Evolutionary conservation across 2,329 filamentous ascomycete species (phyloP).

Genomic region (Fusarium metavorans): DNA sequence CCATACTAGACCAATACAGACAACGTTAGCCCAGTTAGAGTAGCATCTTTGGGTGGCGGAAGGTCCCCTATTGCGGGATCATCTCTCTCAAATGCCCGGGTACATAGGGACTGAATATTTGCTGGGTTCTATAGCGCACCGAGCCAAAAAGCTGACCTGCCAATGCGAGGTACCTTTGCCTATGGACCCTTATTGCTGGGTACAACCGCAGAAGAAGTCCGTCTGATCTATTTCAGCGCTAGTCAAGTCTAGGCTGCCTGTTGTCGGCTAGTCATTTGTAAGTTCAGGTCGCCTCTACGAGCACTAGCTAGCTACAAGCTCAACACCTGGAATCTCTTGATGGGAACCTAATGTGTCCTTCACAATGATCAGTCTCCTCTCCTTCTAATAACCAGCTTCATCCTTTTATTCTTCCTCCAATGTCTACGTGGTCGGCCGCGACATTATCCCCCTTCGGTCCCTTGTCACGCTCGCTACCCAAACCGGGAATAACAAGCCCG

Average conservation of each 20-base stretch:
- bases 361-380: background rate
- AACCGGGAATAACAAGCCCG: constrained; percentile 27
- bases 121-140: background rate
- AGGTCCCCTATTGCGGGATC: constrained; percentile 9
- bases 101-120: background rate
- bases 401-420: background rate
- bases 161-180: background rate
- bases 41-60: background rate
- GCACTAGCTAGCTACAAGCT: background rate
- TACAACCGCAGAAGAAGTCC: constrained; percentile 2
- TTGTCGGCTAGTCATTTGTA: constrained; percentile 1
- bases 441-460: background rate
- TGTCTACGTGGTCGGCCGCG: background rate
- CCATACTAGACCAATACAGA: background rate
- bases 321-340: background rate
- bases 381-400: background rate
- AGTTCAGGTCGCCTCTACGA: background rate
- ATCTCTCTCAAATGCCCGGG: background rate
- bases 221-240: background rate
- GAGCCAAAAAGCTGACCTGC: background rate
- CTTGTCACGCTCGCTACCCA: constrained; percentile 6
- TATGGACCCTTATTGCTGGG: constrained; percentile 32
- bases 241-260: background rate
- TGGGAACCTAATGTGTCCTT: background rate
- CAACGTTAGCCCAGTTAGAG: background rate